phyloP scores from a whole-genome alignment of 495 filamentous ascomycete genomes.

The Opeltia flavorubescens region DNA sequence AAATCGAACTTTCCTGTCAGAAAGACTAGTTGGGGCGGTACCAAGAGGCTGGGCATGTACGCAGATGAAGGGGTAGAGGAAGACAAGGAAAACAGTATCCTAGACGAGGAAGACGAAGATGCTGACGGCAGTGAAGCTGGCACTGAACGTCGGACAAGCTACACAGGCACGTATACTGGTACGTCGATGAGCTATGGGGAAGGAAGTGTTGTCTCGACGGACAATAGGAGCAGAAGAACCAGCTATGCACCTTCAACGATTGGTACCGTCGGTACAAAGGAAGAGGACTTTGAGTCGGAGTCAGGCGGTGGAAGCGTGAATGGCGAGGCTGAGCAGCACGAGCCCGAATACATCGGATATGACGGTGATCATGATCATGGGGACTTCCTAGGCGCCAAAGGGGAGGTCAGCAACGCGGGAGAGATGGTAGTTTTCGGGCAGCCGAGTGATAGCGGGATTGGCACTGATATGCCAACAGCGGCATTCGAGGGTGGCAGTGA shows the following conservation, averaged over 20 bases:
- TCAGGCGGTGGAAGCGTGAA: slow-evolving; percentile 21
- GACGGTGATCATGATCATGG: slow-evolving; percentile 5
- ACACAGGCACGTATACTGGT: slow-evolving; percentile 31
- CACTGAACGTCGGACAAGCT: slow-evolving; percentile 40
- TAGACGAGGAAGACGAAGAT: slow-evolving; percentile 35
- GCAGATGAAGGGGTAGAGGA: slow-evolving; percentile 19
- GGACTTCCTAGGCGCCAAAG: slow-evolving; percentile 2
- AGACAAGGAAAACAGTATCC: slow-evolving; percentile 49
- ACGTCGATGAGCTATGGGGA: slow-evolving; percentile 32
- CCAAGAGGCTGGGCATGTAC: slow-evolving; percentile 21
- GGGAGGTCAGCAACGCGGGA: slow-evolving; percentile 10
- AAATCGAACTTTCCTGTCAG: slow-evolving; percentile 47
- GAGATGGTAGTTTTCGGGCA: slow-evolving; percentile 26
- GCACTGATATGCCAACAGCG: slow-evolving; percentile 27
- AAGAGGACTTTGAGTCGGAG: slow-evolving; percentile 9
- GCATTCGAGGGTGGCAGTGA: slow-evolving; percentile 17
- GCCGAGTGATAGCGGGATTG: slow-evolving; percentile 31
- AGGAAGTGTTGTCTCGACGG: slow-evolving; percentile 33
- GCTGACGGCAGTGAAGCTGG: slow-evolving; percentile 28
- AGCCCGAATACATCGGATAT: neutral
- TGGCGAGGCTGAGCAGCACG: slow-evolving; percentile 15
- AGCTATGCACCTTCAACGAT: slow-evolving; percentile 35
- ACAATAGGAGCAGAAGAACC: slow-evolving; percentile 27
- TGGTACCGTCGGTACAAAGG: slow-evolving; percentile 19
- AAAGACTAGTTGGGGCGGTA: slow-evolving; percentile 63